Evolutionary conservation across 352 stramenopile genomes (phyloP), one percentile per base, ranked within the genome.

Genomic region (Pythium apleroticum): DNA sequence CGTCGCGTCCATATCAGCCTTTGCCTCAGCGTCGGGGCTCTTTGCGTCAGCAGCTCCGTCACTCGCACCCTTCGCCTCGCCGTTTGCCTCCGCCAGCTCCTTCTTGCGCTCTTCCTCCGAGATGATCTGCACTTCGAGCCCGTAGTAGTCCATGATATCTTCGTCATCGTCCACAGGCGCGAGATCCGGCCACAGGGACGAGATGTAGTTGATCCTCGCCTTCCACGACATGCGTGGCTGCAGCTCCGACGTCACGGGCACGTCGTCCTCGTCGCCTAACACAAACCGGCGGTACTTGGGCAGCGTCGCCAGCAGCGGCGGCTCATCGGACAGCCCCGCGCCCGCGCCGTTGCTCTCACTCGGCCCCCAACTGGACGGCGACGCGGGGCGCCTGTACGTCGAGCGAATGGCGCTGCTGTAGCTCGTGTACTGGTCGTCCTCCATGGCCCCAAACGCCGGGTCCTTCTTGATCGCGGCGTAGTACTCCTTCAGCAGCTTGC

Each of bases 141-240:
- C 82, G 52, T 91, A 93, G 49, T 91, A 91, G 52, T 89, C 59
- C 75, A 90, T 87, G 46, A 89, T 82, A 10, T 89, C 82, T 1
- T 89, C 71, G n/a, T 89, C 75, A 28, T 89, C 71, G 22, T 89
- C 77, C 3, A 89, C 68, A 8, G 84, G 84, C 22, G 84, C 80
- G 35, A 85, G 70, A 30, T 73, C 70, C 7, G 84, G 84, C 81
- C 81, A 93, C 0, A 93, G 72, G 19, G 74, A 87, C 30, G 78
- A 80, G 4, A 93, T 75, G 60, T 93, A 91, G 63, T 85, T 75
- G 17, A 84, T 62, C 4, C 84, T 78, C 14, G 83, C 80, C 12
- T 88, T 78, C 30, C 81, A 77, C 30, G 80, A 81, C 55, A 90
- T 72, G 24, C 58, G 66, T 0, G 61, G 66, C 0, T 64, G 49